Evolutionary conservation across 495 filamentous ascomycete genomes (phyloP).

Genomic region (Neurospora sp.): DNA sequence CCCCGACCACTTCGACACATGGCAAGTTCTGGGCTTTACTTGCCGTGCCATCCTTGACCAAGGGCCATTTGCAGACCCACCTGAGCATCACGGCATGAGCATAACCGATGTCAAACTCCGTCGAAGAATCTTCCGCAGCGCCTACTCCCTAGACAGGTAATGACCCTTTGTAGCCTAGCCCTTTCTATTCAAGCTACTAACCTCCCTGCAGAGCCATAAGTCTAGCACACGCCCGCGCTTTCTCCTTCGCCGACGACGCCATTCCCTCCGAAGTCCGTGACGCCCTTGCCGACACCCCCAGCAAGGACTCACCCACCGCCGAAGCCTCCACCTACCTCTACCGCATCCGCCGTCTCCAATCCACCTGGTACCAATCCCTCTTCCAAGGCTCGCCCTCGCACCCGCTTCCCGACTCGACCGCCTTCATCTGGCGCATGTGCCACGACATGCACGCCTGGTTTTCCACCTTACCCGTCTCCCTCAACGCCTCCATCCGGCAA

Average conservation of each 20-base stretch:
- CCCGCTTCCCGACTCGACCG: slow-evolving; percentile 47
- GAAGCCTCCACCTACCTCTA: slow-evolving; percentile 55
- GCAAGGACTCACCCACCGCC: slow-evolving; percentile 31
- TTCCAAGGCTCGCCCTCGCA: slow-evolving; percentile 56
- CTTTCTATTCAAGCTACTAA: slow-evolving; percentile 1
- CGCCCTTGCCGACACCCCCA: slow-evolving; percentile 32
- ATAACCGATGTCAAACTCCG: slow-evolving; percentile 60
- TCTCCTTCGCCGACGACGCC: slow-evolving; percentile 89
- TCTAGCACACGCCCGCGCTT: slow-evolving; percentile 66
- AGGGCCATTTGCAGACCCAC: slow-evolving; percentile 80
- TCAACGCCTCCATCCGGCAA: slow-evolving; percentile 49
- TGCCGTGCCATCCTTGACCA: slow-evolving; percentile 76
- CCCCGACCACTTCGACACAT: slow-evolving; percentile 78
- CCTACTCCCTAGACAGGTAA: slow-evolving; percentile 79
- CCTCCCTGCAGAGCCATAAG: slow-evolving; percentile 55
- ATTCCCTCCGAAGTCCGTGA: slow-evolving; percentile 44
- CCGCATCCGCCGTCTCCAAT: slow-evolving; percentile 66
- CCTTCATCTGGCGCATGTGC: slow-evolving; percentile 54
- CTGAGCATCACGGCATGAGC: slow-evolving; percentile 49
- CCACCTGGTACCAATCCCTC: slow-evolving; percentile 70
- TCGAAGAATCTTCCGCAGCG: slow-evolving; percentile 72
- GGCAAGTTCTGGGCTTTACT: slow-evolving; percentile 82
- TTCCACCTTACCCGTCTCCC: slow-evolving; percentile 46
- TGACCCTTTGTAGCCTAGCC: not conserved
- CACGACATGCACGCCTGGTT: slow-evolving; percentile 57